Percentiles rank a stretch among this genome's conserved stretches.
Conservation (phyloP, 495 filamentous ascomycete species). For the Diplogelasinospora grovesii region DNA sequence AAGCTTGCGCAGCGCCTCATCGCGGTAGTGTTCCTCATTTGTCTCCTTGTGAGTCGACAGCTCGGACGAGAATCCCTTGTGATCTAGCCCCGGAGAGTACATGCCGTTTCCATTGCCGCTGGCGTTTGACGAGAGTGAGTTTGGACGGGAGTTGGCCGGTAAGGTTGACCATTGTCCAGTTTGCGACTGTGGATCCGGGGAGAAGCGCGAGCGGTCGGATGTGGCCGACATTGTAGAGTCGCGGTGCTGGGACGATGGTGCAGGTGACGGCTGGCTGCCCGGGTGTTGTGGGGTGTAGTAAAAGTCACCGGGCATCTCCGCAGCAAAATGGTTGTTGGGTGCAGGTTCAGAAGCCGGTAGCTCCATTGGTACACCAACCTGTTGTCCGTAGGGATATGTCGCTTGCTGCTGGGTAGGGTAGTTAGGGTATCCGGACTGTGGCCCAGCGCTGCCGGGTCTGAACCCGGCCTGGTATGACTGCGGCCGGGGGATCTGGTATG, state of each 20-base stretch:
- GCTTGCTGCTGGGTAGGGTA: too few species aligned
- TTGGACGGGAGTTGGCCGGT: slow-evolving; percentile 25
- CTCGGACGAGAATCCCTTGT: slow-evolving; percentile 28
- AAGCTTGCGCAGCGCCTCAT: slow-evolving; percentile 17
- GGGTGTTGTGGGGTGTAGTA: slow-evolving; percentile 19
- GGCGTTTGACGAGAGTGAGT: slow-evolving; percentile 24
- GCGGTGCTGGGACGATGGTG: slow-evolving; percentile 15
- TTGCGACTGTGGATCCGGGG: slow-evolving; percentile 21
- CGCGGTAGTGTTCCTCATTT: slow-evolving; percentile 33
- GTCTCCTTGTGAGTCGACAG: slow-evolving; percentile 34
- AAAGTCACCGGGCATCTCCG: slow-evolving; percentile 44
- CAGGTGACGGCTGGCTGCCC: slow-evolving; percentile 13
- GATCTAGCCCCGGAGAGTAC: slow-evolving; percentile 29
- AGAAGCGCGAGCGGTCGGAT: slow-evolving; percentile 21
- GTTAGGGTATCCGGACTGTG: too few species aligned
- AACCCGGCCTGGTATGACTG: slow-evolving; percentile 16
- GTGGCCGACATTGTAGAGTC: slow-evolving; percentile 28
- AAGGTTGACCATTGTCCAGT: slow-evolving; percentile 19
- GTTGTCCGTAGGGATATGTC: too few species aligned
- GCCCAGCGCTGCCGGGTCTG: slow-evolving; percentile 18
- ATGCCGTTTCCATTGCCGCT: slow-evolving; percentile 22
- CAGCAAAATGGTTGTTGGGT: slow-evolving; percentile 16
- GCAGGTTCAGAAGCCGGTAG: slow-evolving; percentile 12
- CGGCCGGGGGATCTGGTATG: slow-evolving; percentile 37
- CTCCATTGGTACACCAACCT: slow-evolving; percentile 18